A percentile compares a stretch with the other conserved stretches of the same genome.
These are phyloP conservation scores for Zoysia pacifica DNA, from an alignment of 176 grass and related monocot genomes.

Conservation along the genomic window DNA sequence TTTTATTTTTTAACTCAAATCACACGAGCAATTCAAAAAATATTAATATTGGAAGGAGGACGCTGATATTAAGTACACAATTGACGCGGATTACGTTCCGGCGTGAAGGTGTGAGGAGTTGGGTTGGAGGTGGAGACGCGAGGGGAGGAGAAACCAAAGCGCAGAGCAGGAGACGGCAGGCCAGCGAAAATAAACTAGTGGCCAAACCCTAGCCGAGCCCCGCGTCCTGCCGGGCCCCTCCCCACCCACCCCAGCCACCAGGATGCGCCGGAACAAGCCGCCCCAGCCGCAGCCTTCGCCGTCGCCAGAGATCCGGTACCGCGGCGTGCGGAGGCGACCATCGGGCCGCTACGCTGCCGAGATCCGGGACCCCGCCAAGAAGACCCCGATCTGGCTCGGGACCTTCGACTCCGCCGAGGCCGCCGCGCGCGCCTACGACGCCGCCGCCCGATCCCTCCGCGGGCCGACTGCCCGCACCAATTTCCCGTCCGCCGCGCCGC, in stretches of 20 bases:
- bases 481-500: conserved; percentile 46
- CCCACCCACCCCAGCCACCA: not conserved
- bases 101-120: no score
- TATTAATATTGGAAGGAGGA: no score
- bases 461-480: conserved; percentile 68
- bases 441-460: conserved; percentile 61
- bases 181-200: conserved; percentile 18
- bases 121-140: conserved; percentile 9
- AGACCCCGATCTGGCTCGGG: conserved; percentile 78
- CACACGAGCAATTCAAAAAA: no score
- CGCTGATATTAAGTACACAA: no score
- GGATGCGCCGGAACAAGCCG: conserved; percentile 56
- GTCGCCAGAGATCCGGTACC: conserved; percentile 74
- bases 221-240: not conserved
- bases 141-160: conserved; percentile 32
- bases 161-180: not conserved
- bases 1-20: no score
- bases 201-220: conserved; percentile 54
- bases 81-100: no score
- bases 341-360: conserved; percentile 83
- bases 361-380: conserved; percentile 83
- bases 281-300: conserved; percentile 23
- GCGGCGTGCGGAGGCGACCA: conserved; percentile 69
- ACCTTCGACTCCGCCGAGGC: conserved; percentile 85
- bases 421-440: conserved; percentile 82